Evolutionary conservation across 176 grass and related monocot species (phyloP).

Genomic region (Oryza meridionalis): DNA sequence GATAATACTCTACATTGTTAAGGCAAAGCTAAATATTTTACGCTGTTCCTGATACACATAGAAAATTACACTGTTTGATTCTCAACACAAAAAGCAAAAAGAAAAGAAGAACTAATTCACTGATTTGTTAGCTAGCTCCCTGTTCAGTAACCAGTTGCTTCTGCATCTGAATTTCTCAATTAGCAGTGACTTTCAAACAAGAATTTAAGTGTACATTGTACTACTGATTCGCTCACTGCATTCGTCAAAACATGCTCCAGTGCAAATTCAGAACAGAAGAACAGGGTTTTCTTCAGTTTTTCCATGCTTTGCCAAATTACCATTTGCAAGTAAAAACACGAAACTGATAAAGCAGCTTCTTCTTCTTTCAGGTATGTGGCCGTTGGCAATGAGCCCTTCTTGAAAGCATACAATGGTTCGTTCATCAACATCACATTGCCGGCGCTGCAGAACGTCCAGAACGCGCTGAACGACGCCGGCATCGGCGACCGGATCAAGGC

Average conservation of each 20-base stretch:
- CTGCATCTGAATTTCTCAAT: background rate
- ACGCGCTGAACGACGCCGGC: conserved; percentile 65
- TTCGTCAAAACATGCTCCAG: background rate
- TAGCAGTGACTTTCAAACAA: background rate
- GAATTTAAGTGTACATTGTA: background rate
- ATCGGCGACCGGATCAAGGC: conserved; percentile 63
- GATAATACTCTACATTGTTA: background rate
- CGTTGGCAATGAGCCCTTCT: conserved; percentile 75
- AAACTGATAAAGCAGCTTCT: background rate
- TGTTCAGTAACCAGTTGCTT: background rate
- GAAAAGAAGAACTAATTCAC: background rate
- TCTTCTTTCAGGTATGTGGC: conserved; percentile 58
- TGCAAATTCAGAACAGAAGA: background rate
- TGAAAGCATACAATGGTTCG: conserved; percentile 54
- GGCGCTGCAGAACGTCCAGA: conserved; percentile 67
- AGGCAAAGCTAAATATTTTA: background rate
- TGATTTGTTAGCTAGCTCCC: too few relatives aligned
- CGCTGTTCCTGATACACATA: too few relatives aligned
- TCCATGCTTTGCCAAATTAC: background rate
- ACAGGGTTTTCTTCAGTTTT: background rate
- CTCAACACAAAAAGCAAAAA: background rate
- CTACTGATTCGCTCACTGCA: background rate
- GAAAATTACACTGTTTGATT: background rate
- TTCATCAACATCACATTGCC: conserved; percentile 67
- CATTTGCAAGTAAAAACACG: background rate